These are phyloP conservation scores for Pistacia vera DNA, from an alignment of 345 rosid species.

Conservation along the genomic window DNA sequence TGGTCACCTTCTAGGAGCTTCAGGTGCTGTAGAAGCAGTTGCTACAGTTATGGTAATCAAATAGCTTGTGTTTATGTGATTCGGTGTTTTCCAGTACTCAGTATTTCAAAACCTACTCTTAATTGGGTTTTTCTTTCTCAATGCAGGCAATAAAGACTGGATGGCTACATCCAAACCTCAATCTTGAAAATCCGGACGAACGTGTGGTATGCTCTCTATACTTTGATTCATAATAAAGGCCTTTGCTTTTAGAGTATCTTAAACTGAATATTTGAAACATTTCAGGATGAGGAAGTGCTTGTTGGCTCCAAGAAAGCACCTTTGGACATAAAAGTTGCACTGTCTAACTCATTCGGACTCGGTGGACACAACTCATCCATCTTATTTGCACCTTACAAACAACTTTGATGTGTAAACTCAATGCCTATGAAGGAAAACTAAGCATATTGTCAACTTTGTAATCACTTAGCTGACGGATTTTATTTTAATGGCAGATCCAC, in stretches of 20 bases:
- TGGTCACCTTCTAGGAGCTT: conserved; percentile 48
- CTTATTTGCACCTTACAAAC: conserved; percentile 28
- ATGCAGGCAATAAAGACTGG: conserved; percentile 44
- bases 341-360: conserved; percentile 39
- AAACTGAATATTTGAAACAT: not conserved
- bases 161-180: conserved; percentile 43
- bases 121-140: not conserved
- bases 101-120: too few species aligned
- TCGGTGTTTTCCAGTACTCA: too few species aligned
- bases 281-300: conserved; percentile 27
- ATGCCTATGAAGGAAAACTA: not conserved
- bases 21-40: conserved; percentile 51
- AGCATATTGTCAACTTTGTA: not conserved
- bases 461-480: not conserved
- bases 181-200: conserved; percentile 36
- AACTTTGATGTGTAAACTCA: not conserved
- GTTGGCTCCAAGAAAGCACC: conserved; percentile 37
- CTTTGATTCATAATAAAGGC: not conserved
- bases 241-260: not conserved
- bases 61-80: not conserved
- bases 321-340: conserved; percentile 34
- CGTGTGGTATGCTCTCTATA: conserved; percentile 29
- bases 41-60: conserved; percentile 39
- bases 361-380: conserved; percentile 45
- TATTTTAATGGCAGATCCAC: not conserved